A percentile compares a stretch with the other conserved stretches of the same genome.
Conservation (phyloP, 441 rosid genomes). For the Gossypium schwendimanii region DNA sequence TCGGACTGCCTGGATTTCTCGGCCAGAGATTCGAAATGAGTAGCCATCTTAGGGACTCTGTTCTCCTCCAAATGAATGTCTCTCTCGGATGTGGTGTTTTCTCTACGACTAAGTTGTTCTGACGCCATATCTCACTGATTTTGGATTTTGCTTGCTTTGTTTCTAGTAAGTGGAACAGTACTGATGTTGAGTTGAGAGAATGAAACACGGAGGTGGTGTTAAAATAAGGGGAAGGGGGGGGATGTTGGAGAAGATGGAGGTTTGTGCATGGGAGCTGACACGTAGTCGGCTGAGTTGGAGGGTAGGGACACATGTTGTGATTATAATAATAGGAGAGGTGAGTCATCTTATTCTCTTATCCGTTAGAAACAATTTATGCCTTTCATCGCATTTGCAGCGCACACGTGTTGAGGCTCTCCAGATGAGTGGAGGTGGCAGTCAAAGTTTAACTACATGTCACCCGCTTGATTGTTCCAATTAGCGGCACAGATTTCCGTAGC, state of each 20-base stretch:
- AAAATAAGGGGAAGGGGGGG: not conserved
- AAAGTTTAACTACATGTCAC: not conserved
- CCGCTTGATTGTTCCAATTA: not conserved
- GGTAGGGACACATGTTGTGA: not conserved
- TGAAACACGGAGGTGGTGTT: not conserved
- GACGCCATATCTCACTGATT: conserved; percentile 43
- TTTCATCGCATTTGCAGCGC: not conserved
- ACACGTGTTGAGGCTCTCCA: not conserved
- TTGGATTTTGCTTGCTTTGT: not conserved
- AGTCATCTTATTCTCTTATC: not conserved
- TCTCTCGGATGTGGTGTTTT: conserved; percentile 30
- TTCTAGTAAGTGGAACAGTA: not conserved
- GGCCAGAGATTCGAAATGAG: conserved; percentile 49
- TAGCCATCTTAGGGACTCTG: conserved; percentile 56
- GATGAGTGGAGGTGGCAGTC: not conserved
- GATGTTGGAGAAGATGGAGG: not conserved
- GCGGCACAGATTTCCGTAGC: too few relatives aligned
- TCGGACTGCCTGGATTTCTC: conserved; percentile 16
- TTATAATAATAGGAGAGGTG: not conserved
- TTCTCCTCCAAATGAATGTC: conserved; percentile 44
- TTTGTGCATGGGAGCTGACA: not conserved
- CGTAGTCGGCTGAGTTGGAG: not conserved
- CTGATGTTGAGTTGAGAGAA: not conserved
- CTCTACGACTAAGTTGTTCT: conserved; percentile 41
- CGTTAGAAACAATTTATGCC: not conserved